phyloP scores from a whole-genome alignment of 1,284 basidiomycete genomes.

The Sporisorium iseilematis-ciliati region DNA sequence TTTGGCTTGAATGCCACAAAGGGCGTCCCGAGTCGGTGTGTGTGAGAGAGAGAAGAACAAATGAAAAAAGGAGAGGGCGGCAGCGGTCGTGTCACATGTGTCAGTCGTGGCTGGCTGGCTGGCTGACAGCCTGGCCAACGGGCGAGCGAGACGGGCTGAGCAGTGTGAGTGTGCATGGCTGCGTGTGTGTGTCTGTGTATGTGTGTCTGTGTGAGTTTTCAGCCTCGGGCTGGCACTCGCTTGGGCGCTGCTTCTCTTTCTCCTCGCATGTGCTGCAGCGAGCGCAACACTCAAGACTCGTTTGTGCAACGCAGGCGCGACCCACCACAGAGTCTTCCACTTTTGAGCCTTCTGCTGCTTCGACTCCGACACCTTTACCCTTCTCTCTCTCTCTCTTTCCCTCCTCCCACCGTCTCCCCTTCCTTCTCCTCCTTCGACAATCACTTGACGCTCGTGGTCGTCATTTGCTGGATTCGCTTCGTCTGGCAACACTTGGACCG shows the following conservation, averaged over 20 bases:
- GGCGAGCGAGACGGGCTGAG: background rate
- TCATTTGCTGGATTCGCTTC: slow-evolving; percentile 12
- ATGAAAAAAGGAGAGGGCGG: background rate
- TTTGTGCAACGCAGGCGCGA: no score
- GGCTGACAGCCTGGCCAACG: background rate
- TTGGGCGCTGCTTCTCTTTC: slow-evolving; percentile 1
- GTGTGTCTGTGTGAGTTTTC: no score
- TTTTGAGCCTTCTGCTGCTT: no score
- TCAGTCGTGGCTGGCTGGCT: slow-evolving; percentile 1
- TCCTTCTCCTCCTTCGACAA: slow-evolving; percentile 10
- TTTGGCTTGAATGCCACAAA: no score
- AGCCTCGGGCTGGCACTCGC: background rate
- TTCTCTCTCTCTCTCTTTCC: slow-evolving; percentile 9
- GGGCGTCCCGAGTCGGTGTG: background rate
- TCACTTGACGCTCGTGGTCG: slow-evolving; percentile 19
- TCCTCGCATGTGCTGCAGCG: background rate
- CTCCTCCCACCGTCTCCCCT: slow-evolving; percentile 1
- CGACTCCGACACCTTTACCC: no score
- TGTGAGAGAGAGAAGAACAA: background rate
- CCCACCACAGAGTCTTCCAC: no score
- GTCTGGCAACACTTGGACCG: slow-evolving; percentile 13
- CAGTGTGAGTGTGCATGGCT: background rate
- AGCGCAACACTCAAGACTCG: no score
- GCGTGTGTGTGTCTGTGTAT: slow-evolving; percentile 1
- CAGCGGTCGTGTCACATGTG: background rate